These are phyloP conservation scores for Arabidopsis arenosa DNA, from an alignment of 345 rosid genomes.

Conservation along the genomic window DNA sequence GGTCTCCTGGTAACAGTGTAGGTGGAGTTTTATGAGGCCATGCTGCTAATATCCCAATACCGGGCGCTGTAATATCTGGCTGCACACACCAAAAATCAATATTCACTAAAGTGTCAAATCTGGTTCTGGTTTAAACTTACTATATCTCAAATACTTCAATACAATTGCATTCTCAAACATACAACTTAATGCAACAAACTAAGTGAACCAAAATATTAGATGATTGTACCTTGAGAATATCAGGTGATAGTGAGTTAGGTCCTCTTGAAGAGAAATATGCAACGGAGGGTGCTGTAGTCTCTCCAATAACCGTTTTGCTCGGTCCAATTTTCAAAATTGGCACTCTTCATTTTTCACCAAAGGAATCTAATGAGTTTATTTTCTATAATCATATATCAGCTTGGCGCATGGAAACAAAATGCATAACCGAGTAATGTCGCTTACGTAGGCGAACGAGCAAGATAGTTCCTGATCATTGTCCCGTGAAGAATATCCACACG, in stretches of 20 bases:
- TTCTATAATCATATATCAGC: neutral
- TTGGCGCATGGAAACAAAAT: neutral
- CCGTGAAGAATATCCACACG: slow-evolving; percentile 62
- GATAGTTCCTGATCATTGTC: slow-evolving; percentile 54
- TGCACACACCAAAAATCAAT: slow-evolving; percentile 37
- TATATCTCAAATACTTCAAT: slow-evolving; percentile 2
- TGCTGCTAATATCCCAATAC: slow-evolving; percentile 71
- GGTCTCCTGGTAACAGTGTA: slow-evolving; percentile 39
- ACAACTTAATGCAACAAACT: neutral
- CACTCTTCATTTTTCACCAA: slow-evolving; percentile 46
- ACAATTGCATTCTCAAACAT: slow-evolving; percentile 1
- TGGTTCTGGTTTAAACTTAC: neutral
- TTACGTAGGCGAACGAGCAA: slow-evolving; percentile 51
- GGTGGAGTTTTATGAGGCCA: slow-evolving; percentile 75
- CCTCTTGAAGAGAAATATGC: slow-evolving; percentile 75
- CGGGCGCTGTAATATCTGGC: slow-evolving; percentile 79
- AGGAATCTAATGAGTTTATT: slow-evolving; percentile 16
- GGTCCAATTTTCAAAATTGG: slow-evolving; percentile 52
- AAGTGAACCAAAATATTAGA: neutral
- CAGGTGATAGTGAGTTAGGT: slow-evolving; percentile 66
- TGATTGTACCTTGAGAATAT: slow-evolving; percentile 66
- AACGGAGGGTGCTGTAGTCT: slow-evolving; percentile 62
- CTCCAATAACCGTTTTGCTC: slow-evolving; percentile 56
- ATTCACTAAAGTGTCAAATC: slow-evolving; percentile 13
- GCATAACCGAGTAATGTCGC: neutral